Conservation (phyloP, 2,329 filamentous ascomycete genomes). For the Albifimbria verrucaria region DNA sequence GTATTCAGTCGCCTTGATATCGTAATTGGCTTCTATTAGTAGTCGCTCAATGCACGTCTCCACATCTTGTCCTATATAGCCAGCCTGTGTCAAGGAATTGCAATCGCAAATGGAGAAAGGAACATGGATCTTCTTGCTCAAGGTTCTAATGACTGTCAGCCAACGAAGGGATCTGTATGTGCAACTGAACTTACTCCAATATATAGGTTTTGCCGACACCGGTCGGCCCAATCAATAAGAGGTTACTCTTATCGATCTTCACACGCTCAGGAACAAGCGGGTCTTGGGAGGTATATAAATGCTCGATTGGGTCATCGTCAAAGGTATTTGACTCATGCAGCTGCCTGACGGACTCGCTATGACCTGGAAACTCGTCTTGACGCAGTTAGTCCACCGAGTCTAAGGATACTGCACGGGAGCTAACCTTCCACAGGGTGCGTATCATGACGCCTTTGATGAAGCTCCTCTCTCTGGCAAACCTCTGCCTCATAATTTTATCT, state of each 20-base stretch:
- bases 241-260: conserved; percentile 92
- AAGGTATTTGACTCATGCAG: conserved; percentile 32
- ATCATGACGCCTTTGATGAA: conserved; percentile 51
- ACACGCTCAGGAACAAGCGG: conserved; percentile 43
- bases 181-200: conserved; percentile 57
- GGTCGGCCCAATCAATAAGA: conserved; percentile 85
- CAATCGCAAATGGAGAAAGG: conserved; percentile 96
- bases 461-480: conserved; percentile 65
- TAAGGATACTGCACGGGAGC: conserved; percentile 14
- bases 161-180: neutral
- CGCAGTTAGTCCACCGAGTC: conserved; percentile 20
- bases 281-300: conserved; percentile 50
- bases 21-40: conserved; percentile 85
- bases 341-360: conserved; percentile 43
- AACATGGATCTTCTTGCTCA: conserved; percentile 89
- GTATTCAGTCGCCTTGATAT: conserved; percentile 77
- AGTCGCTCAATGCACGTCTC: conserved; percentile 91
- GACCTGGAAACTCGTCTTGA: conserved; percentile 54
- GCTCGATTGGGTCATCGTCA: conserved; percentile 31
- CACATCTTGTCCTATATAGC: conserved; percentile 97
- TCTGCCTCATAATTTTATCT: conserved; percentile 68
- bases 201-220: conserved; percentile 97
- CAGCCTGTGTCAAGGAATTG: conserved; percentile 92
- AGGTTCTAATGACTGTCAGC: conserved; percentile 58
- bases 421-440: conserved; percentile 77